phyloP scores from a whole-genome alignment of 345 rosid species.

The Melaleuca quinquenervia region DNA sequence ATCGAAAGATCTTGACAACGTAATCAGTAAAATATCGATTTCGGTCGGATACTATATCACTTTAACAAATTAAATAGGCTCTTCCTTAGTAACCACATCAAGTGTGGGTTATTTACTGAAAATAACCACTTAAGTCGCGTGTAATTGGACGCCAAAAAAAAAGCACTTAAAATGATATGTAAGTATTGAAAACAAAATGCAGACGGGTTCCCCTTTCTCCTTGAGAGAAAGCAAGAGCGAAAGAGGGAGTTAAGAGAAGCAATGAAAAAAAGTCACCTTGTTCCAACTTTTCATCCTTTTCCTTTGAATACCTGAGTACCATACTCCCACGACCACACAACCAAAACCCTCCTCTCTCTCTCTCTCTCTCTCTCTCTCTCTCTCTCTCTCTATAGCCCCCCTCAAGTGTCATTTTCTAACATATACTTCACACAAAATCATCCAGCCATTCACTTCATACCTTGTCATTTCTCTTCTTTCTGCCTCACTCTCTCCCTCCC shows the following conservation, averaged over 20 bases:
- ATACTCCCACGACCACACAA: slow-evolving; percentile 50
- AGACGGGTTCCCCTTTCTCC: no score
- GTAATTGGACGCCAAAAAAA: no score
- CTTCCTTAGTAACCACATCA: no score
- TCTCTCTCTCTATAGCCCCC: slow-evolving; percentile 1
- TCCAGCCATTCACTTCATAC: slow-evolving; percentile 47
- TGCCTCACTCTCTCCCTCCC: slow-evolving; percentile 10
- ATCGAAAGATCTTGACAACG: no score
- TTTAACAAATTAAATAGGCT: no score
- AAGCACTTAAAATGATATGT: no score
- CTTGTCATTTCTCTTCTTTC: slow-evolving; percentile 35
- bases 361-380: not conserved
- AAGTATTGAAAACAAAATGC: no score
- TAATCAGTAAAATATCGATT: no score
- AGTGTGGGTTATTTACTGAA: no score
- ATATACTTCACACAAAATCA: slow-evolving; percentile 62
- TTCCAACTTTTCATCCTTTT: not conserved
- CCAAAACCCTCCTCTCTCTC: not conserved
- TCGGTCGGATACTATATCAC: no score
- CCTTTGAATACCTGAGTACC: slow-evolving; percentile 11
- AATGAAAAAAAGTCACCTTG: not conserved
- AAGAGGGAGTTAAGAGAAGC: not conserved
- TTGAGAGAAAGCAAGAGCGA: not conserved
- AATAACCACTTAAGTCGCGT: no score
- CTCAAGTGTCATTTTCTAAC: slow-evolving; percentile 75